Evolutionary conservation across 305 asterid species (phyloP), one percentile per base, ranked within the genome.

Genomic region (Ilex paraguariensis): DNA sequence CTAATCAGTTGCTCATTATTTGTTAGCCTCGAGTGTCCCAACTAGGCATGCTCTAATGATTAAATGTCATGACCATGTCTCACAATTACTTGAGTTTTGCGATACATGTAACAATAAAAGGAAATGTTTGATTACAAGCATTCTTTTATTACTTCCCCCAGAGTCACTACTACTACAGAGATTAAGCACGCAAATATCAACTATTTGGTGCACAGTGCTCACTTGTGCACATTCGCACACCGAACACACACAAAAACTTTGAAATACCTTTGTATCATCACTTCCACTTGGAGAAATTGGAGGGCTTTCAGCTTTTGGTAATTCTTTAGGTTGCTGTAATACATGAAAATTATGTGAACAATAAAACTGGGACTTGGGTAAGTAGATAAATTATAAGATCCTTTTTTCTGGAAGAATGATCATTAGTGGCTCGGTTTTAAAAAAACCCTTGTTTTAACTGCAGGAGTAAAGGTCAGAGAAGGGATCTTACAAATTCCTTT

Each of bases 231-330:
- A 21, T 21, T 21, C 28, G 28, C 28, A 0, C 28, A 0, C 28
- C 28, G 2, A 1, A 21, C 28, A 21, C 28, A 21, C 28, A 21
- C 28, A 21, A 21, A 21, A 21, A 21, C 28, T 21, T 21, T 21
- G 28, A 21, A 36, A 36, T 76, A 85, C 95, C 95, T 83, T 87
- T 58, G 82, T 70, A 32, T 83, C 90, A 61, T 73, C 90, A 59
- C 94, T 87, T 46, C 77, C 83, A 71, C 91, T 68, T 0, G 95
- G 93, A 36, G 93, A 84, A 21, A 58, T 66, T 33, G 87, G 88
- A 71, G 87, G 93, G 69, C 88, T 85, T 58, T 72, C 86, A 28
- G 83, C 60, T 70, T 69, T 69, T 50, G 77, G 45, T 3, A 68
- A 52, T 54, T 81, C 59, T 60, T 86, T 76, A 61, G 73, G 71